Conservation (phyloP, 306 rosid species). For the Prunus mira region DNA sequence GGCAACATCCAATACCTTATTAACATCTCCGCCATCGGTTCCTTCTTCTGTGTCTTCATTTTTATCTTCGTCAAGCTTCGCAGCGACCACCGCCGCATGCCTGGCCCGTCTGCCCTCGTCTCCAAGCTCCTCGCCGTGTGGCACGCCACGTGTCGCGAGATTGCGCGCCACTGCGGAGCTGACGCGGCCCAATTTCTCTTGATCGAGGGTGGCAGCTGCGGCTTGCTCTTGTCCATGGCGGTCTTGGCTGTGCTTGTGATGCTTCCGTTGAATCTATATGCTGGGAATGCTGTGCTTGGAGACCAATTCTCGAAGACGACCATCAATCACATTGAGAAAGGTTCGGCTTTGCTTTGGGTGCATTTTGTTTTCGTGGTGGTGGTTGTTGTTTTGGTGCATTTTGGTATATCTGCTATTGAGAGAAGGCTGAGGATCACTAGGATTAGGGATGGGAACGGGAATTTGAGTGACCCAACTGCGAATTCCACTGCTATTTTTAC, state of each 20-base stretch:
- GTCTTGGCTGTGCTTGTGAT: constrained; percentile 43
- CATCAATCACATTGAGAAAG: constrained; percentile 70
- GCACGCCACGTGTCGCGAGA: constrained; percentile 84
- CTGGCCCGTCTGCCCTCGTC: constrained; percentile 70
- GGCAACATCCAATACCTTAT: constrained; percentile 90
- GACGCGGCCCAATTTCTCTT: constrained; percentile 94
- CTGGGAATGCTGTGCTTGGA: constrained; percentile 52
- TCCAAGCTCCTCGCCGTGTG: constrained; percentile 90
- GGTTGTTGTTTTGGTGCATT: constrained; percentile 67
- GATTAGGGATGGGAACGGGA: constrained; percentile 85
- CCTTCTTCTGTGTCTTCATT: constrained; percentile 63
- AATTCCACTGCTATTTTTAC: constrained; percentile 85
- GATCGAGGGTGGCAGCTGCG: constrained; percentile 92
- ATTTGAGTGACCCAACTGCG: constrained; percentile 59
- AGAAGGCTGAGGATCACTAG: constrained; percentile 68
- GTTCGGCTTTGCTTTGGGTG: constrained; percentile 82
- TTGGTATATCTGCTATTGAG: constrained; percentile 66
- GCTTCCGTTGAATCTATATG: constrained; percentile 77
- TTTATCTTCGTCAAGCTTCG: constrained; percentile 91
- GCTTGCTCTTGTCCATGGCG: constrained; percentile 51
- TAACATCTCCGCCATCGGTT: constrained; percentile 86
- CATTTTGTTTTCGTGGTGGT: constrained; percentile 68
- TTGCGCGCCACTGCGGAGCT: constrained; percentile 89
- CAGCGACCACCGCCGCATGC: constrained; percentile 91
- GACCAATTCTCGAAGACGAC: constrained; percentile 89